A percentile compares a stretch with the other conserved stretches of the same genome.
Evolutionary conservation across 352 stramenopile genomes (phyloP).

Genomic region (Phytophthora nicotianae): DNA sequence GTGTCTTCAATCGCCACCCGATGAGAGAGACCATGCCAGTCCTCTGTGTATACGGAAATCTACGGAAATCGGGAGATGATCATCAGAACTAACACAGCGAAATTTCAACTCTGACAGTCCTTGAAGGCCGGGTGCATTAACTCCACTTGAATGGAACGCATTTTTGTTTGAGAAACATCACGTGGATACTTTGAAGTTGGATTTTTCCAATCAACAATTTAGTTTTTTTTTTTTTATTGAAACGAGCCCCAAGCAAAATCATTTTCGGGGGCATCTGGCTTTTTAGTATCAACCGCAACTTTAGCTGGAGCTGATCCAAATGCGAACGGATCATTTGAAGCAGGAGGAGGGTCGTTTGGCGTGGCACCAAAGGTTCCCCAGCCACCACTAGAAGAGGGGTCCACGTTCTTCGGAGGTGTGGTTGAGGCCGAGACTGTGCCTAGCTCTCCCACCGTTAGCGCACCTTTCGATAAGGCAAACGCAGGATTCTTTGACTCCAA

Average conservation of each 20-base stretch:
- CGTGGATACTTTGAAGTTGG: not conserved
- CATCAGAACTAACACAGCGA: too few species aligned
- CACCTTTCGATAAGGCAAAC: constrained; percentile 40
- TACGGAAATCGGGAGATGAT: too few species aligned
- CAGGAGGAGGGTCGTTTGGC: constrained; percentile 18
- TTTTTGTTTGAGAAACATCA: too few species aligned
- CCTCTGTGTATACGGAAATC: too few species aligned
- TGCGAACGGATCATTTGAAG: constrained; percentile 23
- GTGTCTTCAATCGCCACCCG: too few species aligned
- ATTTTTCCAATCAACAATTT: not conserved
- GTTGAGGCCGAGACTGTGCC: constrained; percentile 20
- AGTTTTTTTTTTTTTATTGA: constrained; percentile 16
- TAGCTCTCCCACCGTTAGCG: constrained; percentile 38
- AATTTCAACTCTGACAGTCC: too few species aligned
- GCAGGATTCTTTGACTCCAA: constrained; percentile 26
- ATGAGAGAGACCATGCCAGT: too few species aligned
- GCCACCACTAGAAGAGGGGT: constrained; percentile 19
- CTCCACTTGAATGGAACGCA: too few species aligned
- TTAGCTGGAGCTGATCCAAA: constrained; percentile 12
- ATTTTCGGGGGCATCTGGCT: constrained; percentile 12
- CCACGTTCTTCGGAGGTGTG: constrained; percentile 26
- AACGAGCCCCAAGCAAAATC: constrained; percentile 37
- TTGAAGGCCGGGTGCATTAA: too few species aligned
- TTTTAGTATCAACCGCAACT: constrained; percentile 2
- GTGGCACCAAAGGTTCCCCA: constrained; percentile 30